phyloP scores from a whole-genome alignment of 768 basidiomycete genomes.

The Amanita polypyramis region DNA sequence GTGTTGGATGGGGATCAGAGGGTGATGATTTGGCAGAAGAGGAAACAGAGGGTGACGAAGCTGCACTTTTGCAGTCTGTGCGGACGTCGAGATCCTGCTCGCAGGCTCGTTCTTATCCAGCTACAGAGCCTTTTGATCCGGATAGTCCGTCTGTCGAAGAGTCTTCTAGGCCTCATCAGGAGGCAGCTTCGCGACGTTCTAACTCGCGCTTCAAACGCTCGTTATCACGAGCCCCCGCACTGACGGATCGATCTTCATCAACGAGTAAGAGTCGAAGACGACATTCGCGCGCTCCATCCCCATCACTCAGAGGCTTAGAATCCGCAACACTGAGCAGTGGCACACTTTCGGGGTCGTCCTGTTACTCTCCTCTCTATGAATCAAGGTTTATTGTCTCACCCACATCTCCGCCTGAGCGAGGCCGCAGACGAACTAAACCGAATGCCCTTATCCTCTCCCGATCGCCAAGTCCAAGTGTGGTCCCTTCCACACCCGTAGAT shows the following conservation, averaged over 20 bases:
- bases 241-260: constrained; percentile 27
- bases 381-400: constrained; percentile 18
- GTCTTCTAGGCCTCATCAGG: constrained; percentile 8
- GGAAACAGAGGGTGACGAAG: constrained; percentile 14
- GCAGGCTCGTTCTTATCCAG: constrained; percentile 20
- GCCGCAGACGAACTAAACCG: constrained; percentile 20
- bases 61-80: constrained; percentile 2
- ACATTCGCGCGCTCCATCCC: constrained; percentile 19
- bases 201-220: constrained; percentile 35
- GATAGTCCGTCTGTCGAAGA: constrained; percentile 7
- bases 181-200: constrained; percentile 28
- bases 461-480: constrained; percentile 37
- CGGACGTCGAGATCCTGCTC: constrained; percentile 16
- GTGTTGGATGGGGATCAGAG: constrained; percentile 57
- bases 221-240: constrained; percentile 36
- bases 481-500: constrained; percentile 35
- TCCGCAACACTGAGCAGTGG: constrained; percentile 11
- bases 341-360: constrained; percentile 17
- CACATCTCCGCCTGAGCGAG: constrained; percentile 22
- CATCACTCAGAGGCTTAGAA: constrained; percentile 13
- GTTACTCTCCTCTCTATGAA: constrained; percentile 16
- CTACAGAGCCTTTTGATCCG: constrained; percentile 3
- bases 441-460: constrained; percentile 22
- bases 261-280: constrained; percentile 31
- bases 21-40: constrained; percentile 31